Percentiles rank a stretch among this genome's conserved stretches.
Conservation (phyloP, 2,329 filamentous ascomycete species). For the Aspergillus pseudonomiae region DNA sequence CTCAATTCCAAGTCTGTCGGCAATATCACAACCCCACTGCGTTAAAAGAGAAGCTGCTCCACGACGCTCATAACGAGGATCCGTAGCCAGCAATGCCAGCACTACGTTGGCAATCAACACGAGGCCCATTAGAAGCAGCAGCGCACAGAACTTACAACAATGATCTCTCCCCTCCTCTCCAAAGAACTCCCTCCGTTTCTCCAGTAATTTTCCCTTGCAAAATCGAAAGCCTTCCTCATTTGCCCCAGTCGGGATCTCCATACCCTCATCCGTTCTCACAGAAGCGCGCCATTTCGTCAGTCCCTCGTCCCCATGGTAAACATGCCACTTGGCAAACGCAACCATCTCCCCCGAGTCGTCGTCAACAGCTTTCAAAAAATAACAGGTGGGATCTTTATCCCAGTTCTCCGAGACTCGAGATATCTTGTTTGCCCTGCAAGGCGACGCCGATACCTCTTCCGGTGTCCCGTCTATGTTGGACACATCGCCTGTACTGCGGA, state of each 20-base stretch:
- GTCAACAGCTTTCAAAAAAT: background rate
- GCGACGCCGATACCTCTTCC: constrained; percentile 1
- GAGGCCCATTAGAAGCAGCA: background rate
- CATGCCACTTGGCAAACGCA: constrained; percentile 4
- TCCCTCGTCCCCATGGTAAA: constrained; percentile 1
- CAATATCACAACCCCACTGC: constrained; percentile 4
- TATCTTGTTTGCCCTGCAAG: background rate
- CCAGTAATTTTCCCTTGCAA: background rate
- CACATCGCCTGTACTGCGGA: constrained; percentile 3
- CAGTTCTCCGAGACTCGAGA: background rate
- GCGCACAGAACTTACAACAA: background rate
- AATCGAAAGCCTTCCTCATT: background rate
- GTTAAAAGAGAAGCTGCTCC: constrained; percentile 3
- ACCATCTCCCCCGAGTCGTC: background rate
- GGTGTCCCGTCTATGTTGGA: background rate
- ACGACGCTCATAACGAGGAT: background rate
- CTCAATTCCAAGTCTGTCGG: background rate
- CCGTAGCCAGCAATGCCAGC: background rate
- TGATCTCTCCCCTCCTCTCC: constrained; percentile 1
- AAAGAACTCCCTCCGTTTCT: background rate
- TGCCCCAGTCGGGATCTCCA: background rate
- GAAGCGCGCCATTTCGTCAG: background rate
- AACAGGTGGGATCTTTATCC: background rate
- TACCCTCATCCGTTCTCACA: background rate
- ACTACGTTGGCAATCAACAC: background rate